Percentiles rank a stretch among this genome's conserved stretches.
Conservation (phyloP, 1,284 basidiomycete species). For the Ceratobasidium sp. region DNA sequence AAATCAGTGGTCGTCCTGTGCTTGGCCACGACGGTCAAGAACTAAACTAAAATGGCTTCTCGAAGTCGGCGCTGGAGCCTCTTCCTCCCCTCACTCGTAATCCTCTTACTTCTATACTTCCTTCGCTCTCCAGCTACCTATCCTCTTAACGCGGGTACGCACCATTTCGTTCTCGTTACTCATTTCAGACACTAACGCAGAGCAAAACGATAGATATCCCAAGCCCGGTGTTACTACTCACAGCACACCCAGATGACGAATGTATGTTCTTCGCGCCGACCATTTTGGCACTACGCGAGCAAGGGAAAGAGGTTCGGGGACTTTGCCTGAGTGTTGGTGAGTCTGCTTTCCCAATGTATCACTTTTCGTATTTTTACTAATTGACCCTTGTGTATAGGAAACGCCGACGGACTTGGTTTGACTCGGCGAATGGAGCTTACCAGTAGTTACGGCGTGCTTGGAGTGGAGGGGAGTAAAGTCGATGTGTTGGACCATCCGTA, state of each 20-base stretch:
- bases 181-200: background rate
- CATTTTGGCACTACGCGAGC: constrained; percentile 66
- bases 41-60: background rate
- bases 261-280: constrained; percentile 93
- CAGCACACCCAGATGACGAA: constrained; percentile 94
- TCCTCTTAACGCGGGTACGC: background rate
- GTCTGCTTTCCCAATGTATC: constrained; percentile 56
- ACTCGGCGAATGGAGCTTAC: constrained; percentile 75
- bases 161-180: background rate
- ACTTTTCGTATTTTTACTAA: constrained; percentile 53
- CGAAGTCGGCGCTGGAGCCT: constrained; percentile 3
- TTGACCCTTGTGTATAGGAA: constrained; percentile 60
- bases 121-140: background rate
- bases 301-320: constrained; percentile 56
- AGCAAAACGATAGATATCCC: constrained; percentile 20
- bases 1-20: too few relatives aligned
- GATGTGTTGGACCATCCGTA: constrained; percentile 80
- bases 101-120: constrained; percentile 8
- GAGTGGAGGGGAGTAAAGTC: constrained; percentile 70
- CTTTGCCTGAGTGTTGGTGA: constrained; percentile 63
- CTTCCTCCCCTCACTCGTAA: constrained; percentile 8
- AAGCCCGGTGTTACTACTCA: constrained; percentile 72
- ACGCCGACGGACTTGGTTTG: constrained; percentile 85
- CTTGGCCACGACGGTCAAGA: too few relatives aligned
- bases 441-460: constrained; percentile 77